Evolutionary conservation across 352 stramenopile species (phyloP).

Genomic region (Phytophthora cajani): DNA sequence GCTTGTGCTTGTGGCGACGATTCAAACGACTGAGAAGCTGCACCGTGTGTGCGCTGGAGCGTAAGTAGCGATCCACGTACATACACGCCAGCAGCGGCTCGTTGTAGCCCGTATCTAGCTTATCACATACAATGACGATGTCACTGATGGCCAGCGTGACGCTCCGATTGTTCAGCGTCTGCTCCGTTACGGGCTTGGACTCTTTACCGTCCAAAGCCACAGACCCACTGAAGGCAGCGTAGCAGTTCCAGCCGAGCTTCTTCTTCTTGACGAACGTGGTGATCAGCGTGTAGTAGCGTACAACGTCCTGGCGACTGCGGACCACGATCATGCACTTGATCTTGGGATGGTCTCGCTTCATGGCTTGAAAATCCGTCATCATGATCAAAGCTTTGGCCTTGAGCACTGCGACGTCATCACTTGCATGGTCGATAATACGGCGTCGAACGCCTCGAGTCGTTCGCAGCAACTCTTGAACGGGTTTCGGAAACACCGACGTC

Average conservation of each 20-base stretch:
- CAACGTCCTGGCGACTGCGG: constrained; percentile 77
- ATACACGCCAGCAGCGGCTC: constrained; percentile 75
- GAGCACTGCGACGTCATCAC: constrained; percentile 60
- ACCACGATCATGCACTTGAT: constrained; percentile 83
- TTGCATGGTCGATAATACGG: constrained; percentile 68
- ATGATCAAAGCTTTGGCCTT: constrained; percentile 77
- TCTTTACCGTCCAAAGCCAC: constrained; percentile 33
- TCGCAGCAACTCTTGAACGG: constrained; percentile 44
- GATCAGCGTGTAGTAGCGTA: constrained; percentile 77
- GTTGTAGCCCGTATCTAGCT: constrained; percentile 88
- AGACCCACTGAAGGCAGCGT: constrained; percentile 73
- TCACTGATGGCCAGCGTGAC: constrained; percentile 65
- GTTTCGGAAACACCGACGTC: constrained; percentile 54
- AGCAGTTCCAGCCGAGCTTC: constrained; percentile 67
- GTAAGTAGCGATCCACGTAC: constrained; percentile 86
- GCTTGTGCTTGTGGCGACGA: constrained; percentile 65
- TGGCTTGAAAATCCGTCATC: constrained; percentile 72
- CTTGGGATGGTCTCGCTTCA: constrained; percentile 26
- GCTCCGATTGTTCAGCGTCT: constrained; percentile 66
- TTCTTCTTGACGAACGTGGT: constrained; percentile 62
- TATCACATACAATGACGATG: constrained; percentile 87
- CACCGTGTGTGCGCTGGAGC: constrained; percentile 69
- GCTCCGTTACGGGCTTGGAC: constrained; percentile 53
- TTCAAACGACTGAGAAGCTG: constrained; percentile 87
- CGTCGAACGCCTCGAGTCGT: constrained; percentile 37